Evolutionary conservation across 208 protist genomes (phyloP).

Genomic region (Phytomonas serpens): DNA sequence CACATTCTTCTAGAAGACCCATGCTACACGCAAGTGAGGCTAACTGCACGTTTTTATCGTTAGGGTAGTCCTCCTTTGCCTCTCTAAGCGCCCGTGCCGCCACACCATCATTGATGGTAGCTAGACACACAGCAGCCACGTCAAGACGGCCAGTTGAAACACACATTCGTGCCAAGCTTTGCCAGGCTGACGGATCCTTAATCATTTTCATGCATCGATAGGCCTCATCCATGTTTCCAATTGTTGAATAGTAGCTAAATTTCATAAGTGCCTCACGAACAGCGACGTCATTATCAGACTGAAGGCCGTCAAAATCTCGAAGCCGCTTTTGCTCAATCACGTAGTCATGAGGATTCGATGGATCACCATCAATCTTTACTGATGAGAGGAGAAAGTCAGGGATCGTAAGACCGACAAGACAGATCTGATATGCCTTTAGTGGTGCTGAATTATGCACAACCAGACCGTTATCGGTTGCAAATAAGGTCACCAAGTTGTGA

Average conservation of each 20-base stretch:
- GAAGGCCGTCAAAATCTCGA: constrained; percentile 91
- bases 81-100: constrained; percentile 86
- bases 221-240: constrained; percentile 97
- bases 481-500: constrained; percentile 85
- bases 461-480: constrained; percentile 69
- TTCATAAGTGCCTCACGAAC: constrained; percentile 92
- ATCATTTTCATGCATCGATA: constrained; percentile 94
- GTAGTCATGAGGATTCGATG: constrained; percentile 74
- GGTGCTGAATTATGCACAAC: constrained; percentile 75
- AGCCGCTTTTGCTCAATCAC: constrained; percentile 87
- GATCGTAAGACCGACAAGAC: constrained; percentile 87
- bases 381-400: constrained; percentile 88
- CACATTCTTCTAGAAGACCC: constrained; percentile 90
- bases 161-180: constrained; percentile 94
- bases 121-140: constrained; percentile 92
- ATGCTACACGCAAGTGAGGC: constrained; percentile 94
- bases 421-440: constrained; percentile 78
- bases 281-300: constrained; percentile 76
- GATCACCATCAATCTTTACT: constrained; percentile 72
- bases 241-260: constrained; percentile 95
- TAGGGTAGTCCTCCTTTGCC: constrained; percentile 68
- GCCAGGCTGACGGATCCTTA: constrained; percentile 90
- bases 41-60: constrained; percentile 85
- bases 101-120: constrained; percentile 91
- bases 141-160: constrained; percentile 92